Conservation (phyloP, 352 stramenopile species). For the Globisporangium spinosum region DNA sequence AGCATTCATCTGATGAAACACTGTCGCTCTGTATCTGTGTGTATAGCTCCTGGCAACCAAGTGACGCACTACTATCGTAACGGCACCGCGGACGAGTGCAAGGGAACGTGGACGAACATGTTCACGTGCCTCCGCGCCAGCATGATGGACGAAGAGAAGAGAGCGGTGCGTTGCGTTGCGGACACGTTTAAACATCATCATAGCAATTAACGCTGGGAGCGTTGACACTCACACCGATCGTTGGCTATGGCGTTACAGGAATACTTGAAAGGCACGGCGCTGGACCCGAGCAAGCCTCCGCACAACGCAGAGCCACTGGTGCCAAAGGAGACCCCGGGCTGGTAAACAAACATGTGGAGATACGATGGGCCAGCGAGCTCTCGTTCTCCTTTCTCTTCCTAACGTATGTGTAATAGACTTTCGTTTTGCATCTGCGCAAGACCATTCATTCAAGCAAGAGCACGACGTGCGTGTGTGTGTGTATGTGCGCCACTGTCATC, state of each 20-base stretch:
- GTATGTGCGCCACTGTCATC: not conserved
- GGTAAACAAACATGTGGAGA: constrained; percentile 29
- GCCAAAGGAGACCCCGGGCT: constrained; percentile 62
- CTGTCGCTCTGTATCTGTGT: not conserved
- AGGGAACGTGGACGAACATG: constrained; percentile 80
- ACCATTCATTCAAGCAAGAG: not conserved
- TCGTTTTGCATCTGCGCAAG: not conserved
- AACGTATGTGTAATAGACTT: constrained; percentile 19
- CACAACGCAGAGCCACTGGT: constrained; percentile 62
- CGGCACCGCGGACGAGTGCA: constrained; percentile 70
- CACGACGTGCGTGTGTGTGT: not conserved
- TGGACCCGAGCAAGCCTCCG: constrained; percentile 52
- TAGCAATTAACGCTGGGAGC: too few species aligned
- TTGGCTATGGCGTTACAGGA: constrained; percentile 21
- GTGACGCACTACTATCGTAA: constrained; percentile 81
- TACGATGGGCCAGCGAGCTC: not conserved
- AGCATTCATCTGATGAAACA: not conserved
- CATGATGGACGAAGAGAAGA: constrained; percentile 77
- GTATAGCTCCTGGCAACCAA: constrained; percentile 67
- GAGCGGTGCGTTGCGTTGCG: constrained; percentile 29
- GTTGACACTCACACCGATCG: too few species aligned
- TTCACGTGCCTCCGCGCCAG: constrained; percentile 73
- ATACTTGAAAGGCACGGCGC: constrained; percentile 62
- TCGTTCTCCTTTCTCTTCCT: constrained; percentile 4
- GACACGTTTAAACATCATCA: too few species aligned